Conservation (phyloP, 2,329 filamentous ascomycete species). For the Venturia asperata region DNA sequence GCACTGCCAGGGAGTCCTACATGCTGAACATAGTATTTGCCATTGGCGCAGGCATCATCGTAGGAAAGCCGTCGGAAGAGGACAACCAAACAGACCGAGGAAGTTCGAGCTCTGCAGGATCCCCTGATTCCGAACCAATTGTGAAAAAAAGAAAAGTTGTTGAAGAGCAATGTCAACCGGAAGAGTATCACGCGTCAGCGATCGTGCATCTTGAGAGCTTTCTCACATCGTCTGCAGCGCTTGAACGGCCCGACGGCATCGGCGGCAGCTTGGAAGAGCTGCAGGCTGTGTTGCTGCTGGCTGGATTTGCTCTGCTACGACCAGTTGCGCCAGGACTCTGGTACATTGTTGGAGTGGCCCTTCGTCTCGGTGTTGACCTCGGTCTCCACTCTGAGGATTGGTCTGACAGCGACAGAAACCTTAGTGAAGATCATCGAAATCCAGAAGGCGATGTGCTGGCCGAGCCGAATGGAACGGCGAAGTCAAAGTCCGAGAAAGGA, state of each 20-base stretch:
- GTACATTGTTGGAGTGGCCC: slow-evolving; percentile 95
- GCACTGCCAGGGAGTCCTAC: slow-evolving; percentile 78
- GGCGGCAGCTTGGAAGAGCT: slow-evolving; percentile 89
- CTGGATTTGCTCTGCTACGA: slow-evolving; percentile 82
- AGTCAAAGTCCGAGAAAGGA: slow-evolving; percentile 43
- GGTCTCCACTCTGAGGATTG: slow-evolving; percentile 91
- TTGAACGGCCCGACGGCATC: slow-evolving; percentile 54
- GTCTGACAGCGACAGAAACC: slow-evolving; percentile 49
- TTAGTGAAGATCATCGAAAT: slow-evolving; percentile 33
- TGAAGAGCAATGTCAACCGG: slow-evolving; percentile 65
- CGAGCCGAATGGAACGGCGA: slow-evolving; percentile 6
- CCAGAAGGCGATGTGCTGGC: slow-evolving; percentile 23
- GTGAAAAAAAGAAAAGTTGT: slow-evolving; percentile 35
- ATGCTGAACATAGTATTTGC: slow-evolving; percentile 96
- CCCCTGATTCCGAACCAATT: slow-evolving; percentile 28
- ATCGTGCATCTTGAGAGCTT: slow-evolving; percentile 88
- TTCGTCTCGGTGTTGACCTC: slow-evolving; percentile 82
- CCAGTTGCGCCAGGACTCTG: slow-evolving; percentile 90
- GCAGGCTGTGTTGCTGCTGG: slow-evolving; percentile 84
- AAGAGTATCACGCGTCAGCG: slow-evolving; percentile 93
- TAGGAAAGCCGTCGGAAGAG: slow-evolving; percentile 45
- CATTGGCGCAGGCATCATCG: slow-evolving; percentile 88
- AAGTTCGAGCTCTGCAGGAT: slow-evolving; percentile 28
- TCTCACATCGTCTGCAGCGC: slow-evolving; percentile 56
- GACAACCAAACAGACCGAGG: slow-evolving; percentile 23